phyloP scores from a whole-genome alignment of 179 eudicot genomes.

The Camellia oleifera region DNA sequence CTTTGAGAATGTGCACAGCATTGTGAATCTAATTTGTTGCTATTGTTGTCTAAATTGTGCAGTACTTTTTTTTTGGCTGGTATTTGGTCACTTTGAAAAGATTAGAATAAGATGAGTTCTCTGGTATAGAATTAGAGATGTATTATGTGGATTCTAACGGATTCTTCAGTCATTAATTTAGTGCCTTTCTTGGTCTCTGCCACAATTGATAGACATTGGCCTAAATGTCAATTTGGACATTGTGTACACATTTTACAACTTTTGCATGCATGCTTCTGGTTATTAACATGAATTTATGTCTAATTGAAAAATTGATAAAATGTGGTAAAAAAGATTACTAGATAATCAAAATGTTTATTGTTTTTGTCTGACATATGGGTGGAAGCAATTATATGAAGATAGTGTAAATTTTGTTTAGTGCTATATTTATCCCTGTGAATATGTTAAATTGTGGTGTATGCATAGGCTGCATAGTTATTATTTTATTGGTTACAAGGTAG shows the following conservation, averaged over 20 bases:
- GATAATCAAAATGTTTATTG: neutral
- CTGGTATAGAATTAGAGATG: neutral
- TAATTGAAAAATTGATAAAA: neutral
- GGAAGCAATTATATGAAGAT: constrained; percentile 5
- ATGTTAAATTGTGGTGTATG: neutral
- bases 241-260: neutral
- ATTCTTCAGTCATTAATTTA: neutral
- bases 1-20: neutral
- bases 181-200: neutral
- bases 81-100: neutral
- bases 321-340: neutral
- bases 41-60: constrained; percentile 5
- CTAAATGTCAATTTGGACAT: neutral
- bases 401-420: neutral
- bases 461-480: neutral
- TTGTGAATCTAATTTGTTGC: neutral
- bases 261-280: neutral
- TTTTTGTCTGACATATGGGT: neutral
- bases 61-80: neutral
- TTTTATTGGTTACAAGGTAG: neutral
- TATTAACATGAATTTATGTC: neutral
- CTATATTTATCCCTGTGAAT: neutral
- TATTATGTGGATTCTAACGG: neutral
- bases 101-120: neutral
- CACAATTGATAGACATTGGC: neutral